Conservation (phyloP, 164 flowering plant species). For the Santalum album region DNA sequence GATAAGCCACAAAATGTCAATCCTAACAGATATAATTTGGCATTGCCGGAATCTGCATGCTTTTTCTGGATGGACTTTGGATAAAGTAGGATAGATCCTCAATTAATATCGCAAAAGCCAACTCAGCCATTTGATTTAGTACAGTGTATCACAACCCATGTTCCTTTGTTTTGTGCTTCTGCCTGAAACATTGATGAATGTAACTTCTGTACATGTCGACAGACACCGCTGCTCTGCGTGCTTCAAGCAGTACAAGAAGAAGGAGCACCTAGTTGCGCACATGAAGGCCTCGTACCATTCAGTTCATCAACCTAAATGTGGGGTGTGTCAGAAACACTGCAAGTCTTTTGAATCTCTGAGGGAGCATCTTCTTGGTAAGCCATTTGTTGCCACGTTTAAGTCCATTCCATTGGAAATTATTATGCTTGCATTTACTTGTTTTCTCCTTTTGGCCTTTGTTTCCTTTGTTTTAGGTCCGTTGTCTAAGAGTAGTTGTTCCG, state of each 20-base stretch:
- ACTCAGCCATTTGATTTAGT: background rate
- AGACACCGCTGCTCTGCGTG: conserved; percentile 76
- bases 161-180: background rate
- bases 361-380: conserved; percentile 54
- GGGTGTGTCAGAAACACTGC: conserved; percentile 56
- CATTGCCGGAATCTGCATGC: too few species aligned
- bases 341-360: conserved; percentile 60
- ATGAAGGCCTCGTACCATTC: conserved; percentile 64
- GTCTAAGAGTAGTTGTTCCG: conserved; percentile 38
- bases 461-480: conserved; percentile 33
- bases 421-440: background rate
- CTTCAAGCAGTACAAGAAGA: conserved; percentile 64
- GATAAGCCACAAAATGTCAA: too few species aligned
- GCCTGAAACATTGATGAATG: background rate
- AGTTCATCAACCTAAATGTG: conserved; percentile 66
- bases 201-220: conserved; percentile 12
- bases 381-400: background rate
- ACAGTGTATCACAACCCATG: background rate
- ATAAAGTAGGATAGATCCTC: too few species aligned
- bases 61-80: too few species aligned
- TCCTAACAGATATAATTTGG: too few species aligned
- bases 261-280: conserved; percentile 67
- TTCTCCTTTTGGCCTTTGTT: background rate
- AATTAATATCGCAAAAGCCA: too few species aligned
- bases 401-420: background rate